A percentile compares a stretch with the other conserved stretches of the same genome.
Evolutionary conservation across 768 basidiomycete genomes (phyloP).

Genomic region (Amanita subjunquillea): DNA sequence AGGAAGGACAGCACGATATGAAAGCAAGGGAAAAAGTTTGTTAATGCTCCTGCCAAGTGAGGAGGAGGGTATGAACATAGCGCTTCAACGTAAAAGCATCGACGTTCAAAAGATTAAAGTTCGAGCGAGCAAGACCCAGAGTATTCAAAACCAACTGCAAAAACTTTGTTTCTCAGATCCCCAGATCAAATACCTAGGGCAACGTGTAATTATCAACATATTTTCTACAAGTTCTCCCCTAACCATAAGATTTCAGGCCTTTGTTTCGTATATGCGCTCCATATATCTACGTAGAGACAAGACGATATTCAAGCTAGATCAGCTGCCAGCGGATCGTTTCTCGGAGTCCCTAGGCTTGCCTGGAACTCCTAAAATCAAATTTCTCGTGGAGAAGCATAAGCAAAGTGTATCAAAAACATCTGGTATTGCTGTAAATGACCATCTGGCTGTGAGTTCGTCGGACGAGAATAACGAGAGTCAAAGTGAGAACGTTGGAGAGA

Average conservation of each 20-base stretch:
- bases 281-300: constrained; percentile 93
- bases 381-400: constrained; percentile 60
- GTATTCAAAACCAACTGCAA: constrained; percentile 82
- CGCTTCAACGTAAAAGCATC: constrained; percentile 64
- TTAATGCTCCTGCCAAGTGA: constrained; percentile 83
- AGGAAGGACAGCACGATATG: constrained; percentile 89
- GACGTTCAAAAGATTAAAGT: constrained; percentile 77
- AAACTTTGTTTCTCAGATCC: constrained; percentile 90
- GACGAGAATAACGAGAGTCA: constrained; percentile 14
- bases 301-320: constrained; percentile 76
- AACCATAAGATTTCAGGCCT: constrained; percentile 45
- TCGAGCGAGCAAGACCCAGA: constrained; percentile 75
- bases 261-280: constrained; percentile 92
- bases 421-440: constrained; percentile 15
- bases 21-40: constrained; percentile 79
- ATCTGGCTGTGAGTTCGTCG: constrained; percentile 6
- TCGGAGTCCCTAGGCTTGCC: constrained; percentile 89
- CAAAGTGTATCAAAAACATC: constrained; percentile 59
- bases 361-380: constrained; percentile 93
- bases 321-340: constrained; percentile 74
- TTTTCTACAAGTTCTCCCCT: not conserved
- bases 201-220: constrained; percentile 49
- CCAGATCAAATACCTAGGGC: constrained; percentile 94
- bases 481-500: constrained; percentile 14
- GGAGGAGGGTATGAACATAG: constrained; percentile 78